These are phyloP conservation scores for Claviceps citrina DNA, from an alignment of 2,329 filamentous ascomycete genomes.

Conservation along the genomic window DNA sequence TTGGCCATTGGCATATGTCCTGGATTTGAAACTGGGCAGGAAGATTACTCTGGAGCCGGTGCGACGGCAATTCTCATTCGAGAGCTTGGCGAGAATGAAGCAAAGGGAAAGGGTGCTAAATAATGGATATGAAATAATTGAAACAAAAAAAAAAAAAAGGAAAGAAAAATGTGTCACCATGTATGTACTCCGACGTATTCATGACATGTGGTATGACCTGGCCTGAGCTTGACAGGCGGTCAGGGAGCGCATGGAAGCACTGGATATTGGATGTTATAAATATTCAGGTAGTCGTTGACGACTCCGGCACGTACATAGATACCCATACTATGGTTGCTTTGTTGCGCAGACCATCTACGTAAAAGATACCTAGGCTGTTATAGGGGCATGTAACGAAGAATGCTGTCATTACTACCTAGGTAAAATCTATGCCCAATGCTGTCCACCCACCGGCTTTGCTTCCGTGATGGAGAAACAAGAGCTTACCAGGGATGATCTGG, in stretches of 20 bases:
- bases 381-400: background rate
- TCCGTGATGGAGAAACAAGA: background rate
- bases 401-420: background rate
- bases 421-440: background rate
- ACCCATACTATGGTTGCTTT: no score
- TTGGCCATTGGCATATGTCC: conserved; percentile 71
- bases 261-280: no score
- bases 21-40: conserved; percentile 74
- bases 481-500: conserved; percentile 1
- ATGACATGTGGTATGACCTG: background rate
- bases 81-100: conserved; percentile 75
- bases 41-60: conserved; percentile 59
- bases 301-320: background rate
- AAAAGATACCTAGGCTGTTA: no score
- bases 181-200: conserved; percentile 1
- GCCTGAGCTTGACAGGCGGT: conserved; percentile 14
- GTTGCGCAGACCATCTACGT: no score
- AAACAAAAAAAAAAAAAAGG: background rate
- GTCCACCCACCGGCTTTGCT: background rate
- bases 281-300: conserved; percentile 3
- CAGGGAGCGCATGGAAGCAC: conserved; percentile 13
- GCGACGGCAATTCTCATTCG: conserved; percentile 65
- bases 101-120: conserved; percentile 68
- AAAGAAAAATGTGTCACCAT: background rate
- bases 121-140: conserved; percentile 17